A percentile compares a stretch with the other conserved stretches of the same genome.
These are phyloP conservation scores for Phytophthora sp. DNA, from an alignment of 352 stramenopile genomes.

Conservation along the genomic window DNA sequence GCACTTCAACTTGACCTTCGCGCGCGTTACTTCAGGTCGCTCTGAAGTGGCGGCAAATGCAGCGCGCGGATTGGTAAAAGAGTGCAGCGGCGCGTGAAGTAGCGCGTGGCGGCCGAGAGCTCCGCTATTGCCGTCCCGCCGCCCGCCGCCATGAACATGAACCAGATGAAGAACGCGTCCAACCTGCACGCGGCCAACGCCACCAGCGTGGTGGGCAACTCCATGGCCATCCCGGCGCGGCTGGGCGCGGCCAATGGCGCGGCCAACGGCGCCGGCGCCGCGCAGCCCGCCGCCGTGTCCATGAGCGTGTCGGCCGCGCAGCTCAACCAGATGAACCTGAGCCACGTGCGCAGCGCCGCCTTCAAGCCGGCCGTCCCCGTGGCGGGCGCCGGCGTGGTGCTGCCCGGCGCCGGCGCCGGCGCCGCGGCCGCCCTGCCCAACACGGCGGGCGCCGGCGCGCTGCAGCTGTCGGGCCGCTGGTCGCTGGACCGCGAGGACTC, in stretches of 20 bases:
- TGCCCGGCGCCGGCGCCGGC: conserved; percentile 29
- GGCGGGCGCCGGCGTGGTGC: conserved; percentile 29
- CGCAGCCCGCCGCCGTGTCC: conserved; percentile 23
- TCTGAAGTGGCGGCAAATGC: no score
- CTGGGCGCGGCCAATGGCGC: conserved; percentile 16
- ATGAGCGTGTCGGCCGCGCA: conserved; percentile 39
- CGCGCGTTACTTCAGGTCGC: background rate
- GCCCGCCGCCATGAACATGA: conserved; percentile 35
- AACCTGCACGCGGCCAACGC: conserved; percentile 86
- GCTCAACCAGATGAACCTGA: conserved; percentile 56
- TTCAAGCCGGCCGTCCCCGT: conserved; percentile 69
- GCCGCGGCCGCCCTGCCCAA: conserved; percentile 57
- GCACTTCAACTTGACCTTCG: conserved; percentile 7
- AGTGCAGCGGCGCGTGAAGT: background rate
- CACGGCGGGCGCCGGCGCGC: conserved; percentile 71
- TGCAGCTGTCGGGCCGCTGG: conserved; percentile 87
- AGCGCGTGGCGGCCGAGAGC: background rate
- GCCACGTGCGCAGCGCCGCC: conserved; percentile 67
- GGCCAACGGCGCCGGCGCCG: conserved; percentile 33
- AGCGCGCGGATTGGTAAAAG: no score
- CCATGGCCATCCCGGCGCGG: conserved; percentile 73
- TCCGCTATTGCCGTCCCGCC: conserved; percentile 14
- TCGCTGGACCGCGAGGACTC: conserved; percentile 87
- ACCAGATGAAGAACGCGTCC: conserved; percentile 55
- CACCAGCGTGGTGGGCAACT: conserved; percentile 80